Base-by-base conservation (phyloP, 805 yeast species). In the Hanseniaspora guilliermondii region DNA sequence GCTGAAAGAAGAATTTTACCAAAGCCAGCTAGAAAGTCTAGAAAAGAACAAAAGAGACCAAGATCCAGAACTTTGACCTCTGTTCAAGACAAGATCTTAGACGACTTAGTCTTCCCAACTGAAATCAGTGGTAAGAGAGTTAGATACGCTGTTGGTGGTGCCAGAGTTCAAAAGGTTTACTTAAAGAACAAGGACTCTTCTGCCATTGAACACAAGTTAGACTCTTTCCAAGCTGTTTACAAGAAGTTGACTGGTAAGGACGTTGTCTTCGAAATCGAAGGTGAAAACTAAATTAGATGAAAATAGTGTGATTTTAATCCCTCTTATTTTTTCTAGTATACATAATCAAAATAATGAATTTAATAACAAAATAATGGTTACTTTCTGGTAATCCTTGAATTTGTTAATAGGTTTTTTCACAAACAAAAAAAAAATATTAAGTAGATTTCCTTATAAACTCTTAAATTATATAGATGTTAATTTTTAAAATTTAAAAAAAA, bases 1-100 rank as follows among this genome's bases (percentile, higher is more conserved):
- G 97, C 97, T 73, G 97, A 91, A 82, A 87, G 98, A 81, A 87
- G 96, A 80, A 93, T 91, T 79, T 82, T 93, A 73, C 96, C 97
- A 79, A 91, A 87, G 83, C 97, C 97, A 75, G 86, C 94, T 70
- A 88, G 97, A 80, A 78, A 83, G 71, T 80, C 96, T 60, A 87
- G 88, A 82, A 86, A 83, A 76, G 76, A 74, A 69, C 98, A 93
- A 80, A 89, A 93, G 89, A 89, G 98, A 83, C 98, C 98, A 76
- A 87, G 96, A 81, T 89, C 97, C 69, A 88, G 98, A 85, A 91
- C 98, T 71, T 82, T 93, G 76, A 83, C 96, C 67, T 88, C 97
- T 72, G 98, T 91, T 66, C 98, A 91, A 77, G 97, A 93, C 79
- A 87, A 87, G 76, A 79, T 91, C 78, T 87, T 91, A 75, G 98